Evolutionary conservation across 2,329 filamentous ascomycete species (phyloP).

Genomic region (Colletotrichum aenigma): DNA sequence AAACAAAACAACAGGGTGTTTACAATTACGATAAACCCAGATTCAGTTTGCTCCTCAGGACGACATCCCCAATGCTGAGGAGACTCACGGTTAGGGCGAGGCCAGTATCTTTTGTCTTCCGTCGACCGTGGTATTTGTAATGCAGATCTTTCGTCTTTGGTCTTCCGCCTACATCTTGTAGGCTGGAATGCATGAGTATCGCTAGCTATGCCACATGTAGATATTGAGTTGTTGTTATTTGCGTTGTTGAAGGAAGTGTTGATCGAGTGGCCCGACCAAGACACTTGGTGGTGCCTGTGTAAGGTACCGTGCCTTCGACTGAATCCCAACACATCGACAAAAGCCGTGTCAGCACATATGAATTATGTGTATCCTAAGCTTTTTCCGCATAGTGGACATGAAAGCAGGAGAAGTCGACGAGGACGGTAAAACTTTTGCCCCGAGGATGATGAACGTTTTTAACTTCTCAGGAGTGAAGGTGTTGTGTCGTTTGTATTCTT

Average conservation of each 20-base stretch:
- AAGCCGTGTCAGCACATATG: background rate
- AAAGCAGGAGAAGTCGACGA: background rate
- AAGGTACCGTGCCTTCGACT: background rate
- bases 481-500: background rate
- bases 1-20: background rate
- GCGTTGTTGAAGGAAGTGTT: background rate
- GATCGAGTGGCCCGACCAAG: background rate
- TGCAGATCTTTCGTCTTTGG: background rate
- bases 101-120: background rate
- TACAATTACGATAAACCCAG: background rate
- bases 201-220: background rate
- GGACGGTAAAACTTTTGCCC: background rate
- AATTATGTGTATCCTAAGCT: background rate
- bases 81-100: background rate
- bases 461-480: background rate
- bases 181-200: background rate
- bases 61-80: background rate
- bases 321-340: background rate
- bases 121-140: background rate
- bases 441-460: background rate
- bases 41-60: background rate
- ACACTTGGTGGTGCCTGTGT: background rate
- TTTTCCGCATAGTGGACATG: background rate
- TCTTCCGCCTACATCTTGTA: background rate
- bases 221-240: background rate